A percentile compares a stretch with the other conserved stretches of the same genome.
Conservation (phyloP, 345 rosid species). For the Salix udensis region DNA sequence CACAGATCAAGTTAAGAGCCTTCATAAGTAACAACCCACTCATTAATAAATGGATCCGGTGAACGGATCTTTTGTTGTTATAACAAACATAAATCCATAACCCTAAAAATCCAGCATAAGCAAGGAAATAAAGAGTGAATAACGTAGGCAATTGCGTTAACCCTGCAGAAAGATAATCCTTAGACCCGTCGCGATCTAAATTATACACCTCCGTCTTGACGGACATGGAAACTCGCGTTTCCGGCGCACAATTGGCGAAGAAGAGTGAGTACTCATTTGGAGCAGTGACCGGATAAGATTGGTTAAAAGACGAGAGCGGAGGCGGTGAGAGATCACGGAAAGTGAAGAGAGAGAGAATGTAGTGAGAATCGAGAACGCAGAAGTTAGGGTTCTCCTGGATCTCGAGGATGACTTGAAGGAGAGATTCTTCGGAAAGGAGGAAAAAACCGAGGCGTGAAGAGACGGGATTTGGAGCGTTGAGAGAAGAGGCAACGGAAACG, state of each 20-base stretch:
- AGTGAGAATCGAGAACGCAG: constrained; percentile 84
- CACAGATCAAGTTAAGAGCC: constrained; percentile 82
- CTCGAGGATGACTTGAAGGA: constrained; percentile 75
- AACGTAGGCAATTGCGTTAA: constrained; percentile 69
- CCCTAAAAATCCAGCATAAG: constrained; percentile 53
- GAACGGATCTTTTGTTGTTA: constrained; percentile 48
- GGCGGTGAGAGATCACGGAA: constrained; percentile 87
- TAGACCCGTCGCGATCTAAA: constrained; percentile 52
- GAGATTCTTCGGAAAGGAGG: constrained; percentile 87
- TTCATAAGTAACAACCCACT: constrained; percentile 69
- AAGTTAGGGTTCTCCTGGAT: constrained; percentile 68
- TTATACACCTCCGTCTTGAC: constrained; percentile 75
- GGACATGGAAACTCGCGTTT: constrained; percentile 71
- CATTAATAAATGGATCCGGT: constrained; percentile 89
- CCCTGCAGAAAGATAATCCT: constrained; percentile 76
- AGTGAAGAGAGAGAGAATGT: constrained; percentile 52
- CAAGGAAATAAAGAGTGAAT: constrained; percentile 47
- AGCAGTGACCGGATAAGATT: constrained; percentile 53
- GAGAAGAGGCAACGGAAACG: constrained; percentile 57
- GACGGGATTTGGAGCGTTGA: constrained; percentile 42
- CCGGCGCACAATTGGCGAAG: constrained; percentile 87
- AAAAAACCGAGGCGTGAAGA: constrained; percentile 84
- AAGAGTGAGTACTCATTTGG: constrained; percentile 87
- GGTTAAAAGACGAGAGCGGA: constrained; percentile 54
- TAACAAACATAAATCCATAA: constrained; percentile 61